Evolutionary conservation across 441 rosid genomes (phyloP).

Genomic region (Omphalea diandra): DNA sequence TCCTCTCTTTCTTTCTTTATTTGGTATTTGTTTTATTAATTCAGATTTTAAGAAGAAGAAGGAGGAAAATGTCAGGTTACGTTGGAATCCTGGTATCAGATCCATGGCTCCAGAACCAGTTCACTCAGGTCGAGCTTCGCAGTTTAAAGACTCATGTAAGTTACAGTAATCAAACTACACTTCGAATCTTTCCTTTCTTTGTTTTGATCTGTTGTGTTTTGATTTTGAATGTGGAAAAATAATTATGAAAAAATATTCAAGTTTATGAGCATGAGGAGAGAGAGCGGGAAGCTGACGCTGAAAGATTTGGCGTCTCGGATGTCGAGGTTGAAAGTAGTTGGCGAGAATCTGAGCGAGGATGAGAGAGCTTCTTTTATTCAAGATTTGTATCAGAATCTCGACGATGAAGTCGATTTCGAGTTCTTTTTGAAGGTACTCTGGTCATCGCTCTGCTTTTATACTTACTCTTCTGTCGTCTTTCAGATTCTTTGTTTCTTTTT

Average conservation of each 20-base stretch:
- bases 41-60: background rate
- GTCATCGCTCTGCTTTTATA: background rate
- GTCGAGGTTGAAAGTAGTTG: constrained; percentile 78
- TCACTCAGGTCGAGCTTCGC: constrained; percentile 97
- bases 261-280: constrained; percentile 91
- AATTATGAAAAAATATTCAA: too few relatives aligned
- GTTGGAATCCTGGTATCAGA: constrained; percentile 90
- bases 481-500: background rate
- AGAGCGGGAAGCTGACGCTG: constrained; percentile 83
- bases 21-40: too few relatives aligned
- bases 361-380: constrained; percentile 67
- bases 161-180: background rate
- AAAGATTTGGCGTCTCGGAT: constrained; percentile 78
- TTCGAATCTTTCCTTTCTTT: background rate
- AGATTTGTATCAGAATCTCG: constrained; percentile 55
- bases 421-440: constrained; percentile 84
- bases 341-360: constrained; percentile 71
- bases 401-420: constrained; percentile 94
- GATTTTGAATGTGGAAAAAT: background rate
- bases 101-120: constrained; percentile 94
- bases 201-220: background rate
- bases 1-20: constrained; percentile 10
- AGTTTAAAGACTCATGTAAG: constrained; percentile 87
- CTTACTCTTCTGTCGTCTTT: constrained; percentile 6
- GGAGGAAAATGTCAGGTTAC: constrained; percentile 71